Evolutionary conservation across 2,329 filamentous ascomycete species (phyloP).

Genomic region (Monilinia polystroma): DNA sequence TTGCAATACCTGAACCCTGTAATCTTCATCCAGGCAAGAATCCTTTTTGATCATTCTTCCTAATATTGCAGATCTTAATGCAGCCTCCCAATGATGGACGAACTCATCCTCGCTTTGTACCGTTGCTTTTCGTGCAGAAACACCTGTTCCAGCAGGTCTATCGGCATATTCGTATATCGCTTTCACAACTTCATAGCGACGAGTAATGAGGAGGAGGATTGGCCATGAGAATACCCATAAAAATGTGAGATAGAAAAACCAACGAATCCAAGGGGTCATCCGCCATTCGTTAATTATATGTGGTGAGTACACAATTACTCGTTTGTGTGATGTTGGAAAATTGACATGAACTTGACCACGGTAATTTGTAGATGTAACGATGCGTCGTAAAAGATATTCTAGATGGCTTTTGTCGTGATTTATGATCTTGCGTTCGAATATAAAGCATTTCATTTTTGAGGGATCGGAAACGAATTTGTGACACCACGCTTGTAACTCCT

Average conservation of each 20-base stretch:
- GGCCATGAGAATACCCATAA: conserved; percentile 72
- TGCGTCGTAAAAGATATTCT: conserved; percentile 49
- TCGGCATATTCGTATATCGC: conserved; percentile 49
- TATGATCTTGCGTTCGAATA: conserved; percentile 51
- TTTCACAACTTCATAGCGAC: conserved; percentile 62
- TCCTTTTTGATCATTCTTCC: conserved; percentile 49
- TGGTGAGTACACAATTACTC: conserved; percentile 63
- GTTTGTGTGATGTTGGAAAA: conserved; percentile 58
- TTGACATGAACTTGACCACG: conserved; percentile 57
- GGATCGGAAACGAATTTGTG: conserved; percentile 62
- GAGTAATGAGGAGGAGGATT: conserved; percentile 64
- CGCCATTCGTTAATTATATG: conserved; percentile 65
- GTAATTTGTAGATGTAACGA: conserved; percentile 67
- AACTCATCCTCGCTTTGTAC: conserved; percentile 52
- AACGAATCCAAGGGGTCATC: conserved; percentile 59
- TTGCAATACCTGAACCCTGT: conserved; percentile 49
- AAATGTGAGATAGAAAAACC: conserved; percentile 65
- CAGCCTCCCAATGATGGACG: conserved; percentile 61
- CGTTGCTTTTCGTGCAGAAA: conserved; percentile 26
- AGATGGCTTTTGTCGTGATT: conserved; percentile 61
- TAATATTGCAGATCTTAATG: conserved; percentile 59
- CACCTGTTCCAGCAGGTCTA: background rate
- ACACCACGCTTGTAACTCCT: conserved; percentile 53
- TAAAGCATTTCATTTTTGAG: conserved; percentile 57
- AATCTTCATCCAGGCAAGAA: conserved; percentile 55